Conservation (phyloP, 352 stramenopile species). For the Globisporangium parvum region DNA sequence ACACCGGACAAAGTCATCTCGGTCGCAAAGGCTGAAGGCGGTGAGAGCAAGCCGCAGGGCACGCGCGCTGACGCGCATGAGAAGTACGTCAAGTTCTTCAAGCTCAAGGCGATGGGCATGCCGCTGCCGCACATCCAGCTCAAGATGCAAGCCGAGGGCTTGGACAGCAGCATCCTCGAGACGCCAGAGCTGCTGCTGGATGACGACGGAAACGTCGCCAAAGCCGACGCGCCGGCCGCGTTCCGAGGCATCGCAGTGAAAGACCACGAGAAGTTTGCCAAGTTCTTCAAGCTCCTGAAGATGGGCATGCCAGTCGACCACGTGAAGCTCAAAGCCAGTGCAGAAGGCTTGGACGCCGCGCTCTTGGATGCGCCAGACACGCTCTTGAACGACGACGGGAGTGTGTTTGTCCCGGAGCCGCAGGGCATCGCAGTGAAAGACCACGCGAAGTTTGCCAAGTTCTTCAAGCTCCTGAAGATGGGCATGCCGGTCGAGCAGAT, state of each 20-base stretch:
- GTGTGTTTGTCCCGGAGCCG: constrained; percentile 18
- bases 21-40: constrained; percentile 15
- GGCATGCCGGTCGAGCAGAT: constrained; percentile 84
- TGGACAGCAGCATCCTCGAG: constrained; percentile 86
- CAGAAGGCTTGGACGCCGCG: constrained; percentile 48
- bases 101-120: constrained; percentile 94
- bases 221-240: constrained; percentile 3
- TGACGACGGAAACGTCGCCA: constrained; percentile 44
- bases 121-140: constrained; percentile 89
- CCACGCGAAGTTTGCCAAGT: constrained; percentile 90
- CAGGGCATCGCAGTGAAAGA: constrained; percentile 68
- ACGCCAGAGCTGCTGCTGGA: constrained; percentile 59
- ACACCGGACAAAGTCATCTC: constrained; percentile 74
- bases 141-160: constrained; percentile 90
- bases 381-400: constrained; percentile 48
- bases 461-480: constrained; percentile 93
- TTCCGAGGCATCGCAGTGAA: constrained; percentile 45
- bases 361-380: constrained; percentile 56
- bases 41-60: constrained; percentile 33
- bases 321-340: constrained; percentile 79
- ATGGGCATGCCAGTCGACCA: constrained; percentile 85
- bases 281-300: constrained; percentile 94
- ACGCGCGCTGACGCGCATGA: constrained; percentile 57
- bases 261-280: constrained; percentile 88
- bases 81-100: constrained; percentile 91